phyloP scores from a whole-genome alignment of 2,329 filamentous ascomycete genomes.

The Phyllosticta ampelicida region DNA sequence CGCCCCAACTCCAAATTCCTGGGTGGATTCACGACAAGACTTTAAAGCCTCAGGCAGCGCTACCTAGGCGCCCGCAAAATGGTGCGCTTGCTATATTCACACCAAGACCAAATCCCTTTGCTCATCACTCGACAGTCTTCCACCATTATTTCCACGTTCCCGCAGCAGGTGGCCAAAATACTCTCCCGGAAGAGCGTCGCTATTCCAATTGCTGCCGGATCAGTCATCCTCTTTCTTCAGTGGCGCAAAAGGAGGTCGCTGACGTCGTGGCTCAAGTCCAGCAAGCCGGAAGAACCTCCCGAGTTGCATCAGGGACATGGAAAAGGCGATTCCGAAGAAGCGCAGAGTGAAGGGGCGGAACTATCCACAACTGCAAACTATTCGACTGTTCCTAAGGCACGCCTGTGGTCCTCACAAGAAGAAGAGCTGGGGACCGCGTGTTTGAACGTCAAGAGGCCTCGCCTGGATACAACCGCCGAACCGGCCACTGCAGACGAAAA shows the following conservation, averaged over 20 bases:
- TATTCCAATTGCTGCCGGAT: constrained; percentile 7
- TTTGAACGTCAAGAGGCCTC: background rate
- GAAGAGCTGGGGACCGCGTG: background rate
- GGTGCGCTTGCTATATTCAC: background rate
- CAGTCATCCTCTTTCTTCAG: constrained; percentile 9
- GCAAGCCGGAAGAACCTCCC: background rate
- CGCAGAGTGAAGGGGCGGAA: background rate
- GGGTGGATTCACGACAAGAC: background rate
- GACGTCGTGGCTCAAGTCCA: constrained; percentile 3
- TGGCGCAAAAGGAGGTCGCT: constrained; percentile 9
- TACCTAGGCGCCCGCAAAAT: background rate
- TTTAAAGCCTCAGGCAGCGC: background rate
- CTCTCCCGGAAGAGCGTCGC: constrained; percentile 8
- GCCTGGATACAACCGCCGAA: background rate
- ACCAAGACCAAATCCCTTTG: background rate
- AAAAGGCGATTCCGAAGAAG: background rate
- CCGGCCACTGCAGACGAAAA: background rate
- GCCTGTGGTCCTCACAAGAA: background rate
- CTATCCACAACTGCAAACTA: background rate
- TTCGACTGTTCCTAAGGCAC: background rate
- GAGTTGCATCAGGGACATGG: background rate
- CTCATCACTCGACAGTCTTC: background rate
- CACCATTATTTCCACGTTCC: constrained; percentile 4
- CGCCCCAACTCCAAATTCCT: background rate
- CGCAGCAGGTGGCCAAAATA: constrained; percentile 8